Evolutionary conservation across 2,329 filamentous ascomycete species (phyloP), one percentile per base, ranked within the genome.

Genomic region (Camptophora hylomeconis): DNA sequence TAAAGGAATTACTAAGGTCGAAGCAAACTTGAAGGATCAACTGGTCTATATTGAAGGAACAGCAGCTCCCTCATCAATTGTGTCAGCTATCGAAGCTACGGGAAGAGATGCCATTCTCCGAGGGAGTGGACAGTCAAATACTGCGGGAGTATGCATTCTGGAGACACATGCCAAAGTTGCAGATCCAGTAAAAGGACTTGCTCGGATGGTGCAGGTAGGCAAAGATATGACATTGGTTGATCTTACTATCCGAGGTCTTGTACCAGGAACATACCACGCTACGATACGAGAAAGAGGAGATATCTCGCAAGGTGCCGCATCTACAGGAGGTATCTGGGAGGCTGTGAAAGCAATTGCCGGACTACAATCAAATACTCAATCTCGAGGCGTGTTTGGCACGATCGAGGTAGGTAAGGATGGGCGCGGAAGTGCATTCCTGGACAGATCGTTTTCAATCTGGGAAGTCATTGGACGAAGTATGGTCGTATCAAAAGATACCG

Each of bases 61-160:
- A 39, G 81, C 82, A 42, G 74, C 89, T 12, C 89, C 89, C 10
- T 94, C 86, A 30, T 71, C 78, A 24, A 92, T 95, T 40, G 84
- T 94, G 17, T 65, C 75, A 38, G 80, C 87, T 5, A 92, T 95
- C 40, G 80, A 94, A 60, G 66, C 69, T 24, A 94, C 86, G 7
- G 89, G 89, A 29, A 74, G 84, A 48, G 87, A 95, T 69, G 87
- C 87, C 24, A 94, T 98, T 48, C 61, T 98, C 33, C 77, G 89
- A 43, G 89, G 89, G 31, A 86, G 80, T 35, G 89, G 89, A 39
- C 70, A 67, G 45, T 77, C 82, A 49, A 77, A 94, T 57, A 82
- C 82, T 86, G 81, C 84, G 17, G 83, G 87, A 24, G 89, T 98
- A 23, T 93, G 86, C 57, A 95, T 98, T 48, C 72, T 98, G 36